phyloP scores from a whole-genome alignment of 2,329 filamentous ascomycete species.

The Fusarium sp. region DNA sequence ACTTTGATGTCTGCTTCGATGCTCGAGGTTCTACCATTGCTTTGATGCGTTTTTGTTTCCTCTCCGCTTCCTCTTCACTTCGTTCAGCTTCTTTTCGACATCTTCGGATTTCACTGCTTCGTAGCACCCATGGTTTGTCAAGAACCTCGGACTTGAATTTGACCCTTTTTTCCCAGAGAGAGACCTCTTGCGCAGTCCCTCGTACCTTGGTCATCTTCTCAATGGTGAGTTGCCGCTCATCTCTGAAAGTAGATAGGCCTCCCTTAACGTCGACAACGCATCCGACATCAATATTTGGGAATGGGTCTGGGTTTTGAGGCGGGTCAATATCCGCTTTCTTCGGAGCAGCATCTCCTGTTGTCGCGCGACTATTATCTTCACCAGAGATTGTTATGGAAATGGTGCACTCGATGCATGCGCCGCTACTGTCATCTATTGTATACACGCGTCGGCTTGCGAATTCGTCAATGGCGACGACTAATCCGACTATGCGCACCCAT shows the following conservation, averaged over 20 bases:
- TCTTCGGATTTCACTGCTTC: slow-evolving; percentile 57
- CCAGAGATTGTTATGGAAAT: slow-evolving; percentile 17
- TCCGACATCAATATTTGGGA: slow-evolving; percentile 59
- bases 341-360: neutral
- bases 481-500: slow-evolving; percentile 77
- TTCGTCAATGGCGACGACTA: slow-evolving; percentile 72
- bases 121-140: slow-evolving; percentile 64
- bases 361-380: neutral
- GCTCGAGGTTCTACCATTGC: slow-evolving; percentile 20
- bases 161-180: slow-evolving; percentile 66
- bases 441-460: slow-evolving; percentile 59
- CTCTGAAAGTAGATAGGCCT: slow-evolving; percentile 58
- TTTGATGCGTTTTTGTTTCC: slow-evolving; percentile 41
- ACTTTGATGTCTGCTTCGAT: slow-evolving; percentile 4
- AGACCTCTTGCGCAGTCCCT: slow-evolving; percentile 66
- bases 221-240: slow-evolving; percentile 62
- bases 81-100: slow-evolving; percentile 61
- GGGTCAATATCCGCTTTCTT: slow-evolving; percentile 8
- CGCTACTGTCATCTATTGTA: slow-evolving; percentile 74
- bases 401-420: slow-evolving; percentile 63
- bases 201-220: slow-evolving; percentile 60
- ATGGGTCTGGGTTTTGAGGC: slow-evolving; percentile 11
- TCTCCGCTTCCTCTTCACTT: slow-evolving; percentile 42
- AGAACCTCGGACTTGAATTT: slow-evolving; percentile 63
- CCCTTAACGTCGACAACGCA: slow-evolving; percentile 68